These are phyloP conservation scores for Blumeria hordei DNA, from an alignment of 2,329 filamentous ascomycete genomes.

Conservation along the genomic window DNA sequence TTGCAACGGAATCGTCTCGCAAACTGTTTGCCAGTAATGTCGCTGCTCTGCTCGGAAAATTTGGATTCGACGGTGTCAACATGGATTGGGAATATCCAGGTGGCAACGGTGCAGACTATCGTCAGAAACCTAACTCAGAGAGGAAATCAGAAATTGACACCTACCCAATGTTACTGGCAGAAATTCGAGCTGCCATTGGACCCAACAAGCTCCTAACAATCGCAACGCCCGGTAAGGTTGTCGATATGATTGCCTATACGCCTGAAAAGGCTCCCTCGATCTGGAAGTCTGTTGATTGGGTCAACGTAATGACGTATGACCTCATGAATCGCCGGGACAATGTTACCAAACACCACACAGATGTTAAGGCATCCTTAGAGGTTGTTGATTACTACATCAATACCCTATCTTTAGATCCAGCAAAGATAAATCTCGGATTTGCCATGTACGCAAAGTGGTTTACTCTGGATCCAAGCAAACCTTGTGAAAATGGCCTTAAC, in stretches of 20 bases:
- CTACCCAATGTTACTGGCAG: constrained; percentile 34
- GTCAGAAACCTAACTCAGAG: constrained; percentile 31
- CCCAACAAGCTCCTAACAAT: constrained; percentile 34
- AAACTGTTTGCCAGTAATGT: constrained; percentile 38
- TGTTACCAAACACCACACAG: constrained; percentile 37
- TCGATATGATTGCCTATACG: constrained; percentile 46
- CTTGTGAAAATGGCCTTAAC: constrained; percentile 18
- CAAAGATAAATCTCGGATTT: constrained; percentile 35
- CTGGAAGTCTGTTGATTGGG: constrained; percentile 32
- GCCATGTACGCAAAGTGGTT: constrained; percentile 45
- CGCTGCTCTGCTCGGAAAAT: constrained; percentile 31
- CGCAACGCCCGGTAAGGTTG: constrained; percentile 37
- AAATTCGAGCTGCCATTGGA: constrained; percentile 32
- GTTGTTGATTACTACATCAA: constrained; percentile 33
- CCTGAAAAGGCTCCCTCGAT: constrained; percentile 31
- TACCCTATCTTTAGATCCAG: constrained; percentile 6
- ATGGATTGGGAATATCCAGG: constrained; percentile 27
- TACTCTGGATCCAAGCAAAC: constrained; percentile 20
- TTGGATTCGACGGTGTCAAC: constrained; percentile 39
- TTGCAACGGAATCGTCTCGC: constrained; percentile 25
- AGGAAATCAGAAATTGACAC: constrained; percentile 37
- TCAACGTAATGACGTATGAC: constrained; percentile 51
- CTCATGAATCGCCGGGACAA: constrained; percentile 44
- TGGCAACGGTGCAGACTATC: constrained; percentile 44
- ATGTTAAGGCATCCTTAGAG: constrained; percentile 27